Evolutionary conservation across 2,329 filamentous ascomycete species (phyloP).

Genomic region (Venturia nashicola): DNA sequence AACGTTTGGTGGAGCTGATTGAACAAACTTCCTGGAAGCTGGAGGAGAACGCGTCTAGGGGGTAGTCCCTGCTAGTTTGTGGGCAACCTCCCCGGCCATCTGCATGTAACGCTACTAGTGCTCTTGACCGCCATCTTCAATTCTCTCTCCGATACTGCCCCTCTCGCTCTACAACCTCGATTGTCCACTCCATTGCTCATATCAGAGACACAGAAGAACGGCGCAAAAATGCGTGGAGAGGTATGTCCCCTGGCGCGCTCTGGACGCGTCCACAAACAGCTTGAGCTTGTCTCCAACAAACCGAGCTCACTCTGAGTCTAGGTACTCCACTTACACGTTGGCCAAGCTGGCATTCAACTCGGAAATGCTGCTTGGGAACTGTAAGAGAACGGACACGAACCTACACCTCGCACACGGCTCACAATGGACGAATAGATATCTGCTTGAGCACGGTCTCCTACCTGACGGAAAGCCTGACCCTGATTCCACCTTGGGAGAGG

Average conservation of each 20-base stretch:
- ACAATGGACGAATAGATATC: slow-evolving; percentile 41
- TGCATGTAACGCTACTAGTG: too few species aligned
- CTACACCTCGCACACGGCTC: background rate
- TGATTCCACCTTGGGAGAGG: slow-evolving; percentile 46
- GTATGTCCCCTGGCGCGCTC: background rate
- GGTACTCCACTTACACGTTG: slow-evolving; percentile 48
- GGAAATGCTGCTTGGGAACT: slow-evolving; percentile 53
- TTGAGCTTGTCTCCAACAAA: background rate
- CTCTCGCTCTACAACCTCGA: background rate
- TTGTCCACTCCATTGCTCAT: background rate
- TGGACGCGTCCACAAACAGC: background rate
- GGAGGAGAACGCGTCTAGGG: too few species aligned
- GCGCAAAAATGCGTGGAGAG: slow-evolving; percentile 3
- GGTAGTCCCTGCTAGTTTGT: too few species aligned
- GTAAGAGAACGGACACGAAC: slow-evolving; percentile 8
- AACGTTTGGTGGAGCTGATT: too few species aligned
- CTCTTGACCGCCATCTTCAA: background rate
- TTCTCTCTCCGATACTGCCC: background rate
- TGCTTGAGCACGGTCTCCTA: slow-evolving; percentile 59
- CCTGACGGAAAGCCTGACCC: slow-evolving; percentile 52
- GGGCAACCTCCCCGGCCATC: too few species aligned
- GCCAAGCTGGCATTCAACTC: slow-evolving; percentile 62
- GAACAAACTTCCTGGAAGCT: too few species aligned
- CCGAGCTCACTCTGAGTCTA: background rate
- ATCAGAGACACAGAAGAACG: background rate